Conservation (phyloP, 768 basidiomycete species). For the Lyophyllum shimeji region DNA sequence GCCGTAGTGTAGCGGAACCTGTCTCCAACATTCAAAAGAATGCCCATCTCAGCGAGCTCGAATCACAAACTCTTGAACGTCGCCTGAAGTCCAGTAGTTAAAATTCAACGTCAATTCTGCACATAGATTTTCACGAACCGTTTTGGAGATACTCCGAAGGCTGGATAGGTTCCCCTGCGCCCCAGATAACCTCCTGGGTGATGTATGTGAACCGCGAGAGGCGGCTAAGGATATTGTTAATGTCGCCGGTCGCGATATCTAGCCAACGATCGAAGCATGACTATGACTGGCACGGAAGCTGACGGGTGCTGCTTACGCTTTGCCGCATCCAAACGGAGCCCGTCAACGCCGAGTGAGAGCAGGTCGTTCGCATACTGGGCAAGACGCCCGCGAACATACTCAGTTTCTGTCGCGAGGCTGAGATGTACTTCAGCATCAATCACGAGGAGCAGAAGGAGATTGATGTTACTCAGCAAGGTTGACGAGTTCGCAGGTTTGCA, state of each 20-base stretch:
- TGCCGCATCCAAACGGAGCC: slow-evolving; percentile 61
- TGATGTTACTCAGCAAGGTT: slow-evolving; percentile 48
- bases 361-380: slow-evolving; percentile 62
- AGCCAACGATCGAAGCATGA: neutral
- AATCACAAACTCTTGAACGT: slow-evolving; percentile 58
- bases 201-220: slow-evolving; percentile 52
- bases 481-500: slow-evolving; percentile 55
- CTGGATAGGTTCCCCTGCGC: slow-evolving; percentile 48
- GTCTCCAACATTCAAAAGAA: neutral
- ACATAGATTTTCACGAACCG: slow-evolving; percentile 29
- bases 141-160: slow-evolving; percentile 57
- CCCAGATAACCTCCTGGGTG: slow-evolving; percentile 63
- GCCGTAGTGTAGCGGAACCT: slow-evolving; percentile 62
- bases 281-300: neutral
- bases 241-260: slow-evolving; percentile 57
- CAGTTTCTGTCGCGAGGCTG: slow-evolving; percentile 63
- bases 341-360: slow-evolving; percentile 60
- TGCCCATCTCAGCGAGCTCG: neutral
- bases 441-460: neutral
- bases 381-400: slow-evolving; percentile 54
- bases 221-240: slow-evolving; percentile 50
- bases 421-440: neutral
- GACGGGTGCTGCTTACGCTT: slow-evolving; percentile 44
- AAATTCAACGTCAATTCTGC: too few species aligned
- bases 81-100: too few species aligned